Conservation (phyloP, 768 basidiomycete genomes). For the Pisolithus orientalis region DNA sequence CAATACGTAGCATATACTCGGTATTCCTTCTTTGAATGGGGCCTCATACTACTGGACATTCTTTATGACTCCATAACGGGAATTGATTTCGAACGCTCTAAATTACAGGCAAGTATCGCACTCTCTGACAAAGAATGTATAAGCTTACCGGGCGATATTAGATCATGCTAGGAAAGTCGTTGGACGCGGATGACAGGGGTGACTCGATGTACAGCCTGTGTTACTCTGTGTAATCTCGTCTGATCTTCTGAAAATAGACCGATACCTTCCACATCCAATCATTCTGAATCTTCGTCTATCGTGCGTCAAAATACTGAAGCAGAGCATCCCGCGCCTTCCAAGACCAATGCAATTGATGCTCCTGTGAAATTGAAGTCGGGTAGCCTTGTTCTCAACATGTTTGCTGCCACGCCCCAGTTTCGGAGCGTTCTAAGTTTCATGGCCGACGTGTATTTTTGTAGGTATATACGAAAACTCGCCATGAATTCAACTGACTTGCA, state of each 20-base stretch:
- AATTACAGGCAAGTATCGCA: slow-evolving; percentile 42
- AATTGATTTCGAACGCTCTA: slow-evolving; percentile 49
- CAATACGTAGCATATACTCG: slow-evolving; percentile 63
- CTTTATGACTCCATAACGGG: slow-evolving; percentile 64
- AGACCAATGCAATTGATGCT: not conserved
- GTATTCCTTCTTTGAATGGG: slow-evolving; percentile 89
- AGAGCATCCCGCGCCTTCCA: too few species aligned
- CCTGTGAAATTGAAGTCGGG: not conserved
- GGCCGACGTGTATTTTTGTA: slow-evolving; percentile 55
- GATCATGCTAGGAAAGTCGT: slow-evolving; percentile 24
- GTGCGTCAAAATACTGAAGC: not conserved
- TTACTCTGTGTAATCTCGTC: slow-evolving; percentile 30
- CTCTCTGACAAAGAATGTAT: not conserved
- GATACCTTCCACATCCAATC: not conserved
- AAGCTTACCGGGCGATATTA: not conserved
- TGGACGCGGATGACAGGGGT: slow-evolving; percentile 15
- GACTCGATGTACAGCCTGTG: slow-evolving; percentile 43
- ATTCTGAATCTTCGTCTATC: slow-evolving; percentile 5
- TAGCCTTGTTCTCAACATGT: not conserved
- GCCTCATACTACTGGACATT: slow-evolving; percentile 67
- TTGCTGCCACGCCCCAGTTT: not conserved
- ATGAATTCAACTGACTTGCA: not conserved
- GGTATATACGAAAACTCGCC: not conserved
- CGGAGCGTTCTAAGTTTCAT: slow-evolving; percentile 28
- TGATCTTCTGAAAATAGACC: slow-evolving; percentile 21